Evolutionary conservation across 208 protist genomes (phyloP), one percentile per base, ranked within the genome.

Genomic region (Trypanosoma theileri): DNA sequence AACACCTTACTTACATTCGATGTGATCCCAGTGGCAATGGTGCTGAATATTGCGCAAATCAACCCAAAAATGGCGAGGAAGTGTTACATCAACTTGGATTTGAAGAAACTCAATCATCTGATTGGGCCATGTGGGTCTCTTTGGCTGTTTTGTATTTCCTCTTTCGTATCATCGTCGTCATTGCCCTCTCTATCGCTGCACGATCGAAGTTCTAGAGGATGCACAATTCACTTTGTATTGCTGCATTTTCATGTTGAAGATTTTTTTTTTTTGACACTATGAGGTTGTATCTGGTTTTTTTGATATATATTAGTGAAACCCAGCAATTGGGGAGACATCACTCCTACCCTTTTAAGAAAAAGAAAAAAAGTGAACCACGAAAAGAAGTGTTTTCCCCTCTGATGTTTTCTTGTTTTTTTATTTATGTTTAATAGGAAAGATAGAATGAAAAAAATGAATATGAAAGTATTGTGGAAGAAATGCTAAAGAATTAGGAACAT

Each of bases 121-220:
- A 70, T 22, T 73, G 75, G 71, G 73, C 73, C 65, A 82, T 93
- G 81, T 93, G 88, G 88, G 11, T 90, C 8, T 85, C 78, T 0
- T 19, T 93, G n/a, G 52, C 35, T 6, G 31, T 85, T 58, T 44
- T 94, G 51, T 91, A 79, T 50, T 53, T 89, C 45, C 12, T 88
- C 22, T 71, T 89, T 19, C 59, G 62, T 31, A 50, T 72, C 26
- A 61, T 81, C 31, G 62, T 51, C 53, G 61, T 89, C 8, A 57
- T 84, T 45, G 48, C 72, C 0, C 85, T 91, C 0, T 77, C 21
- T 8, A 8, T 80, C 16, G 76, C 75, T 1, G 80, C 55, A 19
- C 81, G 79, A 17, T 48, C 63, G 45, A 90, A 85, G 58, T 63
- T 62, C 40, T 84, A 81, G 22, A 9, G 52, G 52, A 56, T 28